Base-by-base conservation (phyloP, 176 grass and related monocot species). In the Aegilops longissima region DNA sequence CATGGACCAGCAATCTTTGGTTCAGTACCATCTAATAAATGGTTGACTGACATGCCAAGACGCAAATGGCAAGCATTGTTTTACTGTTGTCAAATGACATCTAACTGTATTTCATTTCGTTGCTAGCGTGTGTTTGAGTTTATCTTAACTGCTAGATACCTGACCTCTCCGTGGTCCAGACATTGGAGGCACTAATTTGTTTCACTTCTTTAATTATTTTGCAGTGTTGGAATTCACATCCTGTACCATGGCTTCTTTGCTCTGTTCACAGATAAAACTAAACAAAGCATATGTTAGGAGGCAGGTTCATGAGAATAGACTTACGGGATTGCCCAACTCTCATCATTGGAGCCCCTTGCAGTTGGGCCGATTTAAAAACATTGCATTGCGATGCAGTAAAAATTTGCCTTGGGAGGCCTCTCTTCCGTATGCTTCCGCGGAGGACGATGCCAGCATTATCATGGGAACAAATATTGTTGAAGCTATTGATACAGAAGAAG, bases 401-500 rank as follows among this genome's bases (percentile, higher is more conserved):
- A 39, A 92, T 73, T 80, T 95, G 80, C 70, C 91, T 69, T 95
- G 87, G 91, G 87, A 95, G 78, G 58, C 89, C 61, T 93, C 93
- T 72, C 76, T 95, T 49, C 91, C 87, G 39, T 95, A 89, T 90
- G 87, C 86, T 61, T 90, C 89, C 1, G 33, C 76, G 34, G 91
- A 95, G 54, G 85, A 89, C 30, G 65, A 49, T 83, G 79, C 35
- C 66, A 92, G 49, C 45, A 90, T 98, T 78, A 65, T 98, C 42
- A 91, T 72, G 83, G 93, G 92, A 68, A 47, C 68, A 66, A 77
- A 80, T 61, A 47, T 89, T 86, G 76, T 96, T 7, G 92, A 98
- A 82, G 69, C 90, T 80, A 94, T 96, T 31, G 84, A 85, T 86
- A 61, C 93, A 51, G 90, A 94, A 84, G 96, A 94, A 80, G 78